Base-by-base conservation (phyloP, 2,329 filamentous ascomycete genomes). In the Keithomyces neogunnii region DNA sequence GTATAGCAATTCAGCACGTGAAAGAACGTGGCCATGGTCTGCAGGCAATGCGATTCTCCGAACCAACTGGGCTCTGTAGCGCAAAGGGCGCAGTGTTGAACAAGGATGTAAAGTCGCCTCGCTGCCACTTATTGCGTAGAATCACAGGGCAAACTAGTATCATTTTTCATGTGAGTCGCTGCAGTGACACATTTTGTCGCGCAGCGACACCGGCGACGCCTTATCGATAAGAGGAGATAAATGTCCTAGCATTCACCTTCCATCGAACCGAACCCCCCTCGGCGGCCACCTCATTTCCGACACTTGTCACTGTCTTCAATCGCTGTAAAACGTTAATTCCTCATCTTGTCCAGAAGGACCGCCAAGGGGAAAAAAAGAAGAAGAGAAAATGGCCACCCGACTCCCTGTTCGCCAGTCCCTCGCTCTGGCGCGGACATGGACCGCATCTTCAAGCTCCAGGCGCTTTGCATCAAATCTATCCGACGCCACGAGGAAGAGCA, bases 351-450 rank as follows among this genome's bases (percentile, higher is more conserved):
- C 33, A 7, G 6, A 11, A 11, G 11, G 4, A 36, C 33, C 4
- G 13, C 29, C 26, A 35, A 26, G 19, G 3, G 39, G 4, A 32
- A 2, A 26, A 5, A 31, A 38, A 29, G 26, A 5, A 4, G 0
- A 19, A 19, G 19, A 35, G 9, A 46, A 49, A 48, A 75, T 75
- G 72, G 69, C 71, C 55, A 59, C 71, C 56, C 69, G 68, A 56
- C 55, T 67, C 36, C 61, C 69, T 32, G 57, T 72, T 43, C 64
- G 69, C 54, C 69, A 68, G 62, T 62, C 69, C 62, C 61, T 63
- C 13, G 50, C 60, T 45, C 56, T 63, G 50, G 59, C 63, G 49
- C 43, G 56, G 48, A 56, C 52, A 49, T 59, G 59, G 59, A 53
- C 52, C 53, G 40, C 28, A 4, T 42, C 39, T 10, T 26, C 36